phyloP scores from a whole-genome alignment of 164 flowering plant species.

The Cinnamomum micranthum region DNA sequence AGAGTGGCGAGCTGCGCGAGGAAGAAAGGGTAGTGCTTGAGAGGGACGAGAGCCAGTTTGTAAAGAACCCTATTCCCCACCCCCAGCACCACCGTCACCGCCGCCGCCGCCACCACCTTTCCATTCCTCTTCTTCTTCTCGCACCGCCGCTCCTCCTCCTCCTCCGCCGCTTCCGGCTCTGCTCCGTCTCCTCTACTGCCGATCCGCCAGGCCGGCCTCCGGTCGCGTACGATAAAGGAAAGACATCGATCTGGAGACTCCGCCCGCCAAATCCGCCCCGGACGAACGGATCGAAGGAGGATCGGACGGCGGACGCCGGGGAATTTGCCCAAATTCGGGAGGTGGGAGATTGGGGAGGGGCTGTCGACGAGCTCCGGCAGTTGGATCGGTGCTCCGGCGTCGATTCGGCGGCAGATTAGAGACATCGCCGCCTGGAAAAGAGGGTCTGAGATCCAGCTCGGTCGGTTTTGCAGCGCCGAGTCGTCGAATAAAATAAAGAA shows the following conservation, averaged over 20 bases:
- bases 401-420: background rate
- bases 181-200: background rate
- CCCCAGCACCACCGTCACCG: constrained; percentile 69
- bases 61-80: constrained; percentile 92
- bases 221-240: too few species aligned
- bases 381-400: background rate
- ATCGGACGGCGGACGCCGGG: background rate
- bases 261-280: background rate
- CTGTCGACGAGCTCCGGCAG: background rate
- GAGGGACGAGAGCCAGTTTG: constrained; percentile 89
- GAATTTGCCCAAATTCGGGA: background rate
- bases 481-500: too few species aligned
- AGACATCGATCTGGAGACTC: background rate
- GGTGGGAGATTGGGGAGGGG: background rate
- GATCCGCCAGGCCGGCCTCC: background rate
- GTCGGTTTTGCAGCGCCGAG: too few species aligned
- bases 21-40: constrained; percentile 91
- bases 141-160: constrained; percentile 18
- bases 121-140: constrained; percentile 19
- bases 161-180: too few species aligned
- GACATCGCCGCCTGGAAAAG: background rate
- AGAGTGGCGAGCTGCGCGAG: constrained; percentile 99
- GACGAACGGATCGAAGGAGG: background rate
- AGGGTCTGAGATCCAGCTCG: background rate
- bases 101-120: constrained; percentile 57